These are phyloP conservation scores for Pelargonium nanum DNA, from an alignment of 345 rosid species.

Conservation along the genomic window DNA sequence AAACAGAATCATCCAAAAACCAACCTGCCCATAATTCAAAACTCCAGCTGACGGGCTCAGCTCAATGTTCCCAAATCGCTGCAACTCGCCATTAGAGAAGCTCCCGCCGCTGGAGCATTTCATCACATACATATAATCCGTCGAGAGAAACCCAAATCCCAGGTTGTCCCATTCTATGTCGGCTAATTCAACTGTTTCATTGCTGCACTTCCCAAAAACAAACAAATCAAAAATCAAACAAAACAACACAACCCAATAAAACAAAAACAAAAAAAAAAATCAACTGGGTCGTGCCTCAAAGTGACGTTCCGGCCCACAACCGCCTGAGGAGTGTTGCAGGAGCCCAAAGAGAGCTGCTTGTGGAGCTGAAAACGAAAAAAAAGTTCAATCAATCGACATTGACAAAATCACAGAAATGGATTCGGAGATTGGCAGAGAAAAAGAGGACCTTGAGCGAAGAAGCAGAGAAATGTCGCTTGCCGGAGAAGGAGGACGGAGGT, in stretches of 20 bases:
- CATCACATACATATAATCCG: conserved; percentile 87
- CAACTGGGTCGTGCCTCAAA: conserved; percentile 21
- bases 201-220: conserved; percentile 19
- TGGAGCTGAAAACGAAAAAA: conserved; percentile 19
- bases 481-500: conserved; percentile 17
- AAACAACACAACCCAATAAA: background rate
- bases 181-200: conserved; percentile 34
- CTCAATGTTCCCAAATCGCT: conserved; percentile 80
- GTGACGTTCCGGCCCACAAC: conserved; percentile 25
- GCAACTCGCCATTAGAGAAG: conserved; percentile 58
- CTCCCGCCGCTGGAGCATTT: conserved; percentile 44
- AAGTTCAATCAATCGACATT: too few relatives aligned
- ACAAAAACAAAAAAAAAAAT: background rate
- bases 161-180: conserved; percentile 85
- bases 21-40: conserved; percentile 91
- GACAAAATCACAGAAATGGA: background rate
- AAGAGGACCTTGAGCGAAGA: conserved; percentile 32
- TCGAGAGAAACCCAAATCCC: conserved; percentile 55
- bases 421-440: background rate
- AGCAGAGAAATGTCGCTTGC: conserved; percentile 12
- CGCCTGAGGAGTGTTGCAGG: conserved; percentile 13
- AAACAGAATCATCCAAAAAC: background rate
- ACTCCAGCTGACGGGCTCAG: conserved; percentile 82
- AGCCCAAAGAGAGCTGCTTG: conserved; percentile 24
- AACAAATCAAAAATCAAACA: background rate